phyloP scores from a whole-genome alignment of 495 filamentous ascomycete genomes.

The Hypomontagnella submonticulosa region DNA sequence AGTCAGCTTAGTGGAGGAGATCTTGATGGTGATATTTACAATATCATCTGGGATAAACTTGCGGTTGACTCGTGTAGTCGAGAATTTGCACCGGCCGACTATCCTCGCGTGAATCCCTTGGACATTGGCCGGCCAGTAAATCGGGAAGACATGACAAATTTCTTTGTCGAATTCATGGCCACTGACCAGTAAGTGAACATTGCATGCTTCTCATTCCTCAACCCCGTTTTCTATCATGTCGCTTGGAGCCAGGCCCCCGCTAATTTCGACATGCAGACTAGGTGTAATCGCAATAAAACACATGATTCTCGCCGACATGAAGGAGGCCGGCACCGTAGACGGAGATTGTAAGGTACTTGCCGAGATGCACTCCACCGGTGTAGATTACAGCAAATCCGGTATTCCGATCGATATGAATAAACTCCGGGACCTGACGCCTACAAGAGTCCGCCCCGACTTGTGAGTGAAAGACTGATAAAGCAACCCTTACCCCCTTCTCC shows the following conservation, averaged over 20 bases:
- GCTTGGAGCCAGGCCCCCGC: background rate
- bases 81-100: constrained; percentile 70
- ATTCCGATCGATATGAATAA: constrained; percentile 65
- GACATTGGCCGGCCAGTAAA: constrained; percentile 67
- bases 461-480: constrained; percentile 39
- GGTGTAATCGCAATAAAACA: constrained; percentile 76
- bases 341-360: constrained; percentile 71
- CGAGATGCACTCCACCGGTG: constrained; percentile 76
- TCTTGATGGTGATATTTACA: constrained; percentile 83
- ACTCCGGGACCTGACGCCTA: constrained; percentile 38
- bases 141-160: constrained; percentile 73
- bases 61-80: constrained; percentile 47
- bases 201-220: background rate
- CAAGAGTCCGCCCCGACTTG: constrained; percentile 55
- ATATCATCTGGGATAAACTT: constrained; percentile 73
- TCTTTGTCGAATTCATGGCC: constrained; percentile 84
- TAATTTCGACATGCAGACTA: constrained; percentile 49
- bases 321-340: constrained; percentile 64
- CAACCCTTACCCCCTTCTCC: background rate
- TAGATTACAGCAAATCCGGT: constrained; percentile 87
- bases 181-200: constrained; percentile 68
- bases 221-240: background rate
- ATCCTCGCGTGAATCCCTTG: constrained; percentile 64
- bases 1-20: constrained; percentile 83
- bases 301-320: constrained; percentile 73